Conservation (phyloP, 2,329 filamentous ascomycete genomes). For the Colletotrichum magnum region DNA sequence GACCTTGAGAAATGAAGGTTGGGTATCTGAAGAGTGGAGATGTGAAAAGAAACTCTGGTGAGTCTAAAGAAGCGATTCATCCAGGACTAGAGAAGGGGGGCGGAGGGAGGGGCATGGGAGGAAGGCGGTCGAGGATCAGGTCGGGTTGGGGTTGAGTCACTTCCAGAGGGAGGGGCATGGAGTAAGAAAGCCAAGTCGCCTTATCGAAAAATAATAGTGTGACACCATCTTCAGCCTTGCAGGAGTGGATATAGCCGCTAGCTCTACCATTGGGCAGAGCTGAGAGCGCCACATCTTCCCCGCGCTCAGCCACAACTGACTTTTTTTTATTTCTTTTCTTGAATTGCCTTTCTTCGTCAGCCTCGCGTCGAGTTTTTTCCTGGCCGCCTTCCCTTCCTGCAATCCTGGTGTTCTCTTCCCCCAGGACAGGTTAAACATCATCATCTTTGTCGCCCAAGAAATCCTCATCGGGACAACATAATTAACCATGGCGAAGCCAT, state of each 20-base stretch:
- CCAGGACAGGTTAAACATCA: not conserved
- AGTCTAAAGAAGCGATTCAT: conserved; percentile 51
- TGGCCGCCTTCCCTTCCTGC: not conserved
- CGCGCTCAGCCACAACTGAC: conserved; percentile 32
- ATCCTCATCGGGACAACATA: not conserved
- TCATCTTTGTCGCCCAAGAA: not conserved
- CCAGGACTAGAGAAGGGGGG: conserved; percentile 41
- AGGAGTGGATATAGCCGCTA: conserved; percentile 5
- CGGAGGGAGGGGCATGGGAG: conserved; percentile 12
- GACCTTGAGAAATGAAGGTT: conserved; percentile 48
- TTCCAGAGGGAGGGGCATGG: conserved; percentile 8
- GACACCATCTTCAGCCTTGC: conserved; percentile 39
- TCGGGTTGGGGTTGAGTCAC: conserved; percentile 21
- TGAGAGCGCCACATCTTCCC: not conserved
- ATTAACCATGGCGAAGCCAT: conserved; percentile 60
- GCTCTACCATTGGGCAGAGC: conserved; percentile 1
- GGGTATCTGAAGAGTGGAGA: conserved; percentile 44
- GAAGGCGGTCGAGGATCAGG: not conserved
- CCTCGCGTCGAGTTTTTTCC: conserved; percentile 32
- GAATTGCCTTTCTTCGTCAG: conserved; percentile 1
- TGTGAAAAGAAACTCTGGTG: conserved; percentile 46
- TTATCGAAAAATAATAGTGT: conserved; percentile 24
- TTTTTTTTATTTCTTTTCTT: not conserved
- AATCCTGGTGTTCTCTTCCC: not conserved
- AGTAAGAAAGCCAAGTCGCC: conserved; percentile 30